Base-by-base conservation (phyloP, 768 basidiomycete genomes). In the Amanita pseudoporphyria region DNA sequence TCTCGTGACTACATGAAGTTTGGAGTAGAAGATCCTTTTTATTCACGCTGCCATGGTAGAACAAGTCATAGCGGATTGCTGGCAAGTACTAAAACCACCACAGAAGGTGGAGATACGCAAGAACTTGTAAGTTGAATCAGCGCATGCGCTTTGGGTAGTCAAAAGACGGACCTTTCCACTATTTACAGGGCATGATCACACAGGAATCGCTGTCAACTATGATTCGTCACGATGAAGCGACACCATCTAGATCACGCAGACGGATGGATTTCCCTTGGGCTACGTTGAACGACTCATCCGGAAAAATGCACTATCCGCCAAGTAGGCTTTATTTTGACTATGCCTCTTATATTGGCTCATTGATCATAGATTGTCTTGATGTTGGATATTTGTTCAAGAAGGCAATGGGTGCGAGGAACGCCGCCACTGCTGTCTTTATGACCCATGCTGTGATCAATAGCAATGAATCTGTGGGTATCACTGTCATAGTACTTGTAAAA, bases 361-460 rank as follows among this genome's bases (percentile, higher is more conserved):
- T 18, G 40, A 44, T 24, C 26, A 24, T 59, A 87, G 81, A 84
- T 57, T 65, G 72, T 43, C 35, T 76, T 14, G 71, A 73, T 39
- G 73, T 86, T 52, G 80, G 79, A 26, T 71, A 63, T 53, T 87
- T 81, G 82, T 68, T 76, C 21, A 79, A 73, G 58, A 67, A 64
- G 21, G 65, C 75, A 41, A 86, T 75, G 58, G 82, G 81, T 18
- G 54, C 72, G 31, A 71, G 63, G 47, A 80, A 81, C 59, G 67
- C 70, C 33, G 67, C 82, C 45, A 77, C 81, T 26, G 82, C 86
- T 24, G 64, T 77, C 19, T 85, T 84, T 62, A 74, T 87, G 72
- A 77, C 76, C 3, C 86, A 89, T 62, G 84, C 84, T 30, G 68
- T 87, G 35, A 67, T 85, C 49, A 89, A 89, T 61, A 74, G 77